phyloP scores from a whole-genome alignment of 2,329 filamentous ascomycete genomes.

The Lachnellula cervina region DNA sequence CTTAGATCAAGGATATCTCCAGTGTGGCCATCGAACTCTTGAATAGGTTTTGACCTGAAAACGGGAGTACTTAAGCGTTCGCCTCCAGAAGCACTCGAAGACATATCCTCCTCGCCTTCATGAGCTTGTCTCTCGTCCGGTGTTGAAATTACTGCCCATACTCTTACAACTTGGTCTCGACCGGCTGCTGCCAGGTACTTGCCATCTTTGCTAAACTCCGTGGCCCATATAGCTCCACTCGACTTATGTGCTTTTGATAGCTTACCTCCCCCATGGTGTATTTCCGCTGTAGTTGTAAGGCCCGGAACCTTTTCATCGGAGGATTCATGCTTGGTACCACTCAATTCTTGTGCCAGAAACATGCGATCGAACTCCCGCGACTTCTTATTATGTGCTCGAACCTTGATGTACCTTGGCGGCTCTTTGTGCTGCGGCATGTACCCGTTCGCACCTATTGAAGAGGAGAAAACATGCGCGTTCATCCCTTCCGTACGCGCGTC shows the following conservation, averaged over 20 bases:
- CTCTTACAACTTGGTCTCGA: slow-evolving; percentile 76
- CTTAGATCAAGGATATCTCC: slow-evolving; percentile 85
- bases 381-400: slow-evolving; percentile 76
- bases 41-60: slow-evolving; percentile 71
- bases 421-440: slow-evolving; percentile 85
- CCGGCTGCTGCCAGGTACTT: slow-evolving; percentile 89
- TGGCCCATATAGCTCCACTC: slow-evolving; percentile 77
- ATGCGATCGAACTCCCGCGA: slow-evolving; percentile 76
- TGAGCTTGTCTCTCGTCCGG: slow-evolving; percentile 71
- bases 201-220: slow-evolving; percentile 89
- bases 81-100: slow-evolving; percentile 40
- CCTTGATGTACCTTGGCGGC: slow-evolving; percentile 85
- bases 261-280: slow-evolving; percentile 27
- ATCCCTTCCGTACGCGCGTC: slow-evolving; percentile 69
- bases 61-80: slow-evolving; percentile 82
- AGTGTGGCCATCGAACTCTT: slow-evolving; percentile 78
- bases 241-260: slow-evolving; percentile 22
- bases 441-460: slow-evolving; percentile 62
- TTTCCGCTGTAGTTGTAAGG: slow-evolving; percentile 17
- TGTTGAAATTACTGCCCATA: slow-evolving; percentile 85
- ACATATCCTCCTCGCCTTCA: slow-evolving; percentile 62
- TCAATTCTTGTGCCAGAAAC: slow-evolving; percentile 89
- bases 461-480: slow-evolving; percentile 77
- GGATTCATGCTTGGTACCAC: slow-evolving; percentile 44
- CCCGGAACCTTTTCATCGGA: slow-evolving; percentile 29